phyloP scores from a whole-genome alignment of 164 flowering plant species.

The Stephania yunnanensis region DNA sequence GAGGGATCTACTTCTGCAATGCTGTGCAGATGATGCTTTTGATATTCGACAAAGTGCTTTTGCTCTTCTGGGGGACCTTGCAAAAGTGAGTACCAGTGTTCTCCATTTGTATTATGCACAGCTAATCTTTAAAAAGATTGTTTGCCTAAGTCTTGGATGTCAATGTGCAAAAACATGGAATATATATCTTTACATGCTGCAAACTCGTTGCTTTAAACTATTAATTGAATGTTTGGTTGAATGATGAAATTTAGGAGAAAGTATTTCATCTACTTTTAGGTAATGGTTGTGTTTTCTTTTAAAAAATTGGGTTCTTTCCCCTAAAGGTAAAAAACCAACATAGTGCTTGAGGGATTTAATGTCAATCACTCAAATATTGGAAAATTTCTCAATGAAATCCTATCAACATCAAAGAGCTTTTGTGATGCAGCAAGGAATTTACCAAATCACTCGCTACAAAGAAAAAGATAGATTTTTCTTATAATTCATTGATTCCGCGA shows the following conservation, averaged over 20 bases:
- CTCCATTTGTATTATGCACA: background rate
- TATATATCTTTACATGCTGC: no score
- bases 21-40: conserved; percentile 84
- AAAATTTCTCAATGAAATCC: no score
- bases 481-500: no score
- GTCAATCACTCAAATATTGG: no score
- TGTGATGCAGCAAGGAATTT: no score
- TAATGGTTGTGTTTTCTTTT: background rate
- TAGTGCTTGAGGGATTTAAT: no score
- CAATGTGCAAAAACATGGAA: no score
- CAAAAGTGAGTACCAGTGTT: conserved; percentile 57
- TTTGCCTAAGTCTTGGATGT: no score
- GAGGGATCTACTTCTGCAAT: conserved; percentile 84
- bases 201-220: no score
- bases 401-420: no score
- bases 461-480: no score
- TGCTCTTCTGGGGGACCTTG: conserved; percentile 98
- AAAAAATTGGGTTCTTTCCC: background rate
- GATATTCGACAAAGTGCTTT: conserved; percentile 95
- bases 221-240: background rate
- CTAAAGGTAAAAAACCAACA: background rate
- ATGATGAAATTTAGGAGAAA: background rate
- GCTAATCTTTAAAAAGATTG: background rate
- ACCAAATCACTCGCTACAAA: no score
- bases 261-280: background rate